Base-by-base conservation (phyloP, 805 yeast species). In the Torulaspora indica region DNA sequence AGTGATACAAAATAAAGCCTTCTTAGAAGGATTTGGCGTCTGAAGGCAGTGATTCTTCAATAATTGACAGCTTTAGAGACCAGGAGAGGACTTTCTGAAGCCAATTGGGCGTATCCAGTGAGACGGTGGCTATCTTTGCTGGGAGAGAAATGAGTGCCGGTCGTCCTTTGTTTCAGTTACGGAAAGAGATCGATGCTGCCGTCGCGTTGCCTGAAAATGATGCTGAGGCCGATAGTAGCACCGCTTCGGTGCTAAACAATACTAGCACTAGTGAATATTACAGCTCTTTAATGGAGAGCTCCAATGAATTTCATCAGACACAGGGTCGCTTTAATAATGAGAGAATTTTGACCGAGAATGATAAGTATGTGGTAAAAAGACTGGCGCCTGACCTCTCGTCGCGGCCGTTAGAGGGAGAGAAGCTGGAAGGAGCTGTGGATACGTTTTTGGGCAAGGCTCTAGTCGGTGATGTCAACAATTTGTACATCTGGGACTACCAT, bases 401-500 rank as follows among this genome's bases (percentile, higher is more conserved):
- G 22, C 32, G 53, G 8, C 49, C 53, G 2, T 23, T 40, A 34
- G 24, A 42, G 18, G 22, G 32, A 9, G 37, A 45, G 2, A 35
- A 41, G 8, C 38, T 53, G 14, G 68, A 67, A 46, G 83, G 79
- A 1, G 66, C 67, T 49, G 52, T 77, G 6, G 82, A 79, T 54
- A 64, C 71, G 32, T 53, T 52, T 13, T 70, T 82, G 8, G 69
- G 68, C 31, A 74, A 69, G 56, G 79, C 82, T 0, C 61, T 79
- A 23, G 69, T 75, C 3, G 64, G 77, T 4, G 71, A 77, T 12
- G 71, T 68, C n/a, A 64, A 71, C 18, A 68, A 77, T 28, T 72
- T 83, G 15, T 73, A 76, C 54, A 81, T 82, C 5, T 89, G 95
- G 90, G 71, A 75, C 42, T 83, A 81, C 57, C 69, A 71, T 42